These are phyloP conservation scores for Echites panduratus DNA, from an alignment of 257 asterid genomes.

Conservation along the genomic window DNA sequence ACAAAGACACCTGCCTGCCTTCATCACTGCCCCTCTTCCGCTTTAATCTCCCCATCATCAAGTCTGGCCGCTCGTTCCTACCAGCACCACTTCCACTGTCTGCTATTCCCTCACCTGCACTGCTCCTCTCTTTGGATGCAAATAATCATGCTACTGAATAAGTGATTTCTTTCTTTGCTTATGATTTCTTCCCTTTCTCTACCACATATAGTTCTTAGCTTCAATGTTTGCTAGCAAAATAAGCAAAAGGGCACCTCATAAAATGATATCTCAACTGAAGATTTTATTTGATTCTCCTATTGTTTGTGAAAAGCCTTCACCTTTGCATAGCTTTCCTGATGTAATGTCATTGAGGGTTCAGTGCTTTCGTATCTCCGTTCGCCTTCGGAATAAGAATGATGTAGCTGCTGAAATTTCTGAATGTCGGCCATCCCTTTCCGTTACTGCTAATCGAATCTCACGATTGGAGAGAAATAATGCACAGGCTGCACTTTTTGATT, in stretches of 20 bases:
- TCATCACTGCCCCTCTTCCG: background rate
- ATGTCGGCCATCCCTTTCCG: conserved; percentile 12
- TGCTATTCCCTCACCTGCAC: background rate
- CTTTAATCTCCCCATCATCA: background rate
- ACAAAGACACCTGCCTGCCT: background rate
- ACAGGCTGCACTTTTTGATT: conserved; percentile 71
- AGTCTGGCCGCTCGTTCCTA: background rate
- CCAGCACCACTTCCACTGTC: background rate
- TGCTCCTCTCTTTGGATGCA: background rate
- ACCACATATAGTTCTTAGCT: background rate
- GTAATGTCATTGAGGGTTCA: conserved; percentile 7
- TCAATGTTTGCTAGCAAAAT: conserved; percentile 16
- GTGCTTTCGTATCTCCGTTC: conserved; percentile 9
- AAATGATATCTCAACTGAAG: conserved; percentile 24
- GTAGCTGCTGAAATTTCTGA: background rate
- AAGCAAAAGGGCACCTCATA: conserved; percentile 10
- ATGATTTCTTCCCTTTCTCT: background rate
- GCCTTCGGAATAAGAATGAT: background rate
- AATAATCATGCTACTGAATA: background rate
- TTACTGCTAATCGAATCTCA: conserved; percentile 14
- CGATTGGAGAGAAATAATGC: conserved; percentile 50
- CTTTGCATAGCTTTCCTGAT: background rate
- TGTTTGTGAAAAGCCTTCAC: background rate
- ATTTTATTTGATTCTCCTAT: background rate
- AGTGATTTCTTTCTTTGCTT: background rate